Evolutionary conservation across 2,329 filamentous ascomycete genomes (phyloP).

Genomic region (Hirsutella thompsonii): DNA sequence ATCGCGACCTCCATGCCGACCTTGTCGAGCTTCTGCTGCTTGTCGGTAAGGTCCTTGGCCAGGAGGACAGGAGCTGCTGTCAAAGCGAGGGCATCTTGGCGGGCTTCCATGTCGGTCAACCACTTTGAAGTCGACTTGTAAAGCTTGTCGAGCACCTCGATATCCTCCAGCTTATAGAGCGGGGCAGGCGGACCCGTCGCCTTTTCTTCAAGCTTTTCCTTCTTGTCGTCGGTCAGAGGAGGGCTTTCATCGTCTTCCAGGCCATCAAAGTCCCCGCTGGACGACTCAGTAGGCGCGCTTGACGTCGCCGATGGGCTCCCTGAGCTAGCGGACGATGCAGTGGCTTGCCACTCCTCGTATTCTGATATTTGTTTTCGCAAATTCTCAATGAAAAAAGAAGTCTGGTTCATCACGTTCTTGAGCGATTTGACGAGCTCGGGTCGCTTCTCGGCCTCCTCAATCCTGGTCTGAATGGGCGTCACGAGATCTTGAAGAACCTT

Average conservation of each 20-base stretch:
- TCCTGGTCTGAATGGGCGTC: conserved; percentile 61
- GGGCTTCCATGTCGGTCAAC: conserved; percentile 58
- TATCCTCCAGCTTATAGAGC: conserved; percentile 60
- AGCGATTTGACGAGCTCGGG: conserved; percentile 57
- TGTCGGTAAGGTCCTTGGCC: conserved; percentile 56
- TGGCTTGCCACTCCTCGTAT: conserved; percentile 48
- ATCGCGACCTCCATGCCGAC: conserved; percentile 57
- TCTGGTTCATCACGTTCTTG: conserved; percentile 57
- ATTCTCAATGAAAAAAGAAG: conserved; percentile 54
- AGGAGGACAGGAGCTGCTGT: conserved; percentile 66
- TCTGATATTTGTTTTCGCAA: conserved; percentile 60
- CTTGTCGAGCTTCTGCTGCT: conserved; percentile 59
- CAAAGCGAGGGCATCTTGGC: conserved; percentile 56
- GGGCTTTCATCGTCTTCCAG: conserved; percentile 56
- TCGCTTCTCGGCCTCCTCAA: conserved; percentile 57
- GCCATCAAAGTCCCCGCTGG: conserved; percentile 51
- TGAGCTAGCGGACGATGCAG: conserved; percentile 22
- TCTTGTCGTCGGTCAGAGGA: conserved; percentile 27
- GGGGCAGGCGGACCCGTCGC: conserved; percentile 42
- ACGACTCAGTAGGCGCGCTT: conserved; percentile 31
- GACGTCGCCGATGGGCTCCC: conserved; percentile 13
- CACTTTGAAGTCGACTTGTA: conserved; percentile 54
- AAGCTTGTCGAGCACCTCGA: conserved; percentile 49
- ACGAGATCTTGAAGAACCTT: conserved; percentile 68
- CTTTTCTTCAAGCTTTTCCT: conserved; percentile 26